Evolutionary conservation across 2,329 filamentous ascomycete genomes (phyloP).

Genomic region (Volutella citrinella): DNA sequence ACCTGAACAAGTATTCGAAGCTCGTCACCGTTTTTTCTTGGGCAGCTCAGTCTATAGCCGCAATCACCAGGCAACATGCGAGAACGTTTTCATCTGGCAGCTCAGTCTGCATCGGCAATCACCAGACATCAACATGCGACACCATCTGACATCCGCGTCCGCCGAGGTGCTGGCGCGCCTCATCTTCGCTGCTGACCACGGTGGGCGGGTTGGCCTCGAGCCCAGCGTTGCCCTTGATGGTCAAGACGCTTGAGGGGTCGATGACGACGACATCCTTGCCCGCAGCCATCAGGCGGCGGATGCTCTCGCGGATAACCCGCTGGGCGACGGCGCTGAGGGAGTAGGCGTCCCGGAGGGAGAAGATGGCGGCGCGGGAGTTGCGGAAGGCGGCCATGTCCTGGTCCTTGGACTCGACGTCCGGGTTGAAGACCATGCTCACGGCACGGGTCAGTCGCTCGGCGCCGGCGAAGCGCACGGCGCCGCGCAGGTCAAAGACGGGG

Average conservation of each 20-base stretch:
- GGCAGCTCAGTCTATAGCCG: no score
- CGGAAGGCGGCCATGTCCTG: slow-evolving; percentile 22
- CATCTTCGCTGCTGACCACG: slow-evolving; percentile 23
- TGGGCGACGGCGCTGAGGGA: slow-evolving; percentile 29
- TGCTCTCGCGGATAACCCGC: slow-evolving; percentile 27
- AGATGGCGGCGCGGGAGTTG: slow-evolving; percentile 28
- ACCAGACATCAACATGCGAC: slow-evolving; percentile 21
- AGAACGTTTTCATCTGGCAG: no score
- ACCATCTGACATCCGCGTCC: slow-evolving; percentile 28
- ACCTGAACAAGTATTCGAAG: no score
- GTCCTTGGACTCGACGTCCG: no score
- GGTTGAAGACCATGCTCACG: slow-evolving; percentile 23
- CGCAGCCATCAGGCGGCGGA: slow-evolving; percentile 21
- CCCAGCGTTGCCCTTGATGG: slow-evolving; percentile 15
- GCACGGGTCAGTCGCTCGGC: slow-evolving; percentile 32
- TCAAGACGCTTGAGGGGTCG: slow-evolving; percentile 25
- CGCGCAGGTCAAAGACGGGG: slow-evolving; percentile 29
- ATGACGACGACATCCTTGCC: slow-evolving; percentile 28
- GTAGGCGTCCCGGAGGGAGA: slow-evolving; percentile 31
- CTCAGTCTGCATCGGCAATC: no score
- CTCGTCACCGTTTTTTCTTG: no score
- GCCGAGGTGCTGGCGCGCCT: slow-evolving; percentile 27
- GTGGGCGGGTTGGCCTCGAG: slow-evolving; percentile 9
- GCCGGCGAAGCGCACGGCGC: slow-evolving; percentile 32
- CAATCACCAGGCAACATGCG: no score